Evolutionary conservation across 2,329 filamentous ascomycete genomes (phyloP).

Genomic region (Pseudogymnoascus sp.): DNA sequence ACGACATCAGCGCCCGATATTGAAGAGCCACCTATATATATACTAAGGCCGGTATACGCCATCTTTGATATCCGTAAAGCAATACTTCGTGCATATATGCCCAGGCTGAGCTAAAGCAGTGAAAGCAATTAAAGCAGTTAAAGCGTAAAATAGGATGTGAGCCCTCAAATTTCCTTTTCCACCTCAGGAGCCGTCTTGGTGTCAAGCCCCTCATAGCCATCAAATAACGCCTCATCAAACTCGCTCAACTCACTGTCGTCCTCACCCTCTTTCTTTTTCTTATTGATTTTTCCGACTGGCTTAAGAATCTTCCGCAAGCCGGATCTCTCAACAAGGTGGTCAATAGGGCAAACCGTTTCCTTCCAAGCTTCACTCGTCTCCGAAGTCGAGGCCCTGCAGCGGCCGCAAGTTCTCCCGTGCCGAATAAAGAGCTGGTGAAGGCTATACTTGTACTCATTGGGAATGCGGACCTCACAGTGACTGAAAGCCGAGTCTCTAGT

Average conservation of each 20-base stretch:
- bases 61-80: not conserved
- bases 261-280: slow-evolving; percentile 16
- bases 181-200: not conserved
- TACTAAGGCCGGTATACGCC: not conserved
- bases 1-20: not conserved
- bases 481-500: slow-evolving; percentile 40
- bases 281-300: slow-evolving; percentile 22
- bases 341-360: slow-evolving; percentile 50
- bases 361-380: slow-evolving; percentile 54
- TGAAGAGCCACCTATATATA: not conserved
- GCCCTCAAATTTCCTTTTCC: not conserved
- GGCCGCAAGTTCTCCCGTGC: slow-evolving; percentile 42
- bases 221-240: not conserved
- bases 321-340: slow-evolving; percentile 50
- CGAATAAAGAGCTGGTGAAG: slow-evolving; percentile 47
- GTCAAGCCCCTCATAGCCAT: not conserved
- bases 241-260: slow-evolving; percentile 15
- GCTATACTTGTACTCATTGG: slow-evolving; percentile 44
- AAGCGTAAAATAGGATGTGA: not conserved
- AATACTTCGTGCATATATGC: not conserved
- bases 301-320: slow-evolving; percentile 41
- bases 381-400: slow-evolving; percentile 43
- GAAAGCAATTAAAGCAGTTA: not conserved
- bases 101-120: not conserved
- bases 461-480: slow-evolving; percentile 45